These are phyloP conservation scores for Chernovozyma aurita DNA, from an alignment of 1,139 yeast genomes.

Conservation along the genomic window DNA sequence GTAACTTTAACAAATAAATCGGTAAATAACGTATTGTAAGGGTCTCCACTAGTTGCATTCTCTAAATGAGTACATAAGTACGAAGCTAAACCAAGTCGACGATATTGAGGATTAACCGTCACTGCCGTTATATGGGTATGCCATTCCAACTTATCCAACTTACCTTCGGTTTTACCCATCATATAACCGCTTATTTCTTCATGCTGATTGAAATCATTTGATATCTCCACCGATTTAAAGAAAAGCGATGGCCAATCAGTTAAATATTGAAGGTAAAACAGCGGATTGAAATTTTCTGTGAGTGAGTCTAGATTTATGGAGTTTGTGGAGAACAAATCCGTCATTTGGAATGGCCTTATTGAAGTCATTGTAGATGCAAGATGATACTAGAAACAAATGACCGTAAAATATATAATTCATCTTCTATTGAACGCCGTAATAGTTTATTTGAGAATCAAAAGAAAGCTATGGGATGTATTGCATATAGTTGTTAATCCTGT, in stretches of 20 bases:
- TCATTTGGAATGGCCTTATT: slow-evolving; percentile 77
- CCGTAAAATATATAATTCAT: too few species aligned
- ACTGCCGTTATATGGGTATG: slow-evolving; percentile 97
- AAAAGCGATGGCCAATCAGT: slow-evolving; percentile 85
- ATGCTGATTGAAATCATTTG: slow-evolving; percentile 13
- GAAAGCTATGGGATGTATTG: too few species aligned
- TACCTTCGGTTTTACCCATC: slow-evolving; percentile 97
- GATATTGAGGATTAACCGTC: slow-evolving; percentile 75
- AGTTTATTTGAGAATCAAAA: too few species aligned
- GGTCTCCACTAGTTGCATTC: slow-evolving; percentile 59
- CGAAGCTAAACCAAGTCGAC: slow-evolving; percentile 84
- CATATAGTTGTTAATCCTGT: too few species aligned
- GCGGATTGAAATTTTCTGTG: slow-evolving; percentile 84
- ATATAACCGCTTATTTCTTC: slow-evolving; percentile 62
- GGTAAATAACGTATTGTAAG: slow-evolving; percentile 74
- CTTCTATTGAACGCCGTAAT: too few species aligned
- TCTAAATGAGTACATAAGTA: slow-evolving; percentile 71
- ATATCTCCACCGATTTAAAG: slow-evolving; percentile 61
- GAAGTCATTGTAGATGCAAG: slow-evolving; percentile 77
- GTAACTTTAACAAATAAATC: slow-evolving; percentile 90
- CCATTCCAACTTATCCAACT: slow-evolving; percentile 65
- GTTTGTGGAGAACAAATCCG: slow-evolving; percentile 71
- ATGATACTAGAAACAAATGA: too few species aligned
- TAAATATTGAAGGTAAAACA: slow-evolving; percentile 80
- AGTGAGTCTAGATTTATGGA: slow-evolving; percentile 79